A percentile compares a stretch with the other conserved stretches of the same genome.
These are phyloP conservation scores for Capsella rubella DNA, from an alignment of 441 rosid genomes.

Conservation along the genomic window DNA sequence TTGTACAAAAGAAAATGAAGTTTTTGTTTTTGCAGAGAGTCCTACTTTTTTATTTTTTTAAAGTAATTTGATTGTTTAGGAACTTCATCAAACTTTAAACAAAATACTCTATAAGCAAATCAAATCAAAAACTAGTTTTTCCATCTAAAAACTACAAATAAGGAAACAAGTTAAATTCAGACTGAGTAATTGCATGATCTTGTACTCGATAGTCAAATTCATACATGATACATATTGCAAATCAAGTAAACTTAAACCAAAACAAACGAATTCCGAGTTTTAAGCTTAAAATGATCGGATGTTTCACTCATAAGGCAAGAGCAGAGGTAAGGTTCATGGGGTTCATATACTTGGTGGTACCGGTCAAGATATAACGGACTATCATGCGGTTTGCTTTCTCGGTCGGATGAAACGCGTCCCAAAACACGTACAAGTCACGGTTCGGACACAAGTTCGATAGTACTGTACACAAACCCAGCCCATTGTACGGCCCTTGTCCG, in stretches of 20 bases:
- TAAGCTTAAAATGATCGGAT: not conserved
- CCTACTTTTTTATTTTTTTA: no score
- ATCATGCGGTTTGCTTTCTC: constrained; percentile 62
- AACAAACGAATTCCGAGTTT: not conserved
- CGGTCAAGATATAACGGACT: constrained; percentile 51
- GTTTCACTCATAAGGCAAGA: constrained; percentile 32
- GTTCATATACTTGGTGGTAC: constrained; percentile 53
- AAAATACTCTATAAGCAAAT: not conserved
- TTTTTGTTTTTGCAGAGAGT: no score
- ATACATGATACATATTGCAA: constrained; percentile 5
- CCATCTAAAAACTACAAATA: not conserved
- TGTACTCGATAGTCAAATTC: constrained; percentile 1
- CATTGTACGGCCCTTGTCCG: constrained; percentile 71
- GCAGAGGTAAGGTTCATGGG: constrained; percentile 72
- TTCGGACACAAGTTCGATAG: constrained; percentile 57
- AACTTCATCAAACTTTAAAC: no score
- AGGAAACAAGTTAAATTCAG: not conserved
- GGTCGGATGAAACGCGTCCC: constrained; percentile 70
- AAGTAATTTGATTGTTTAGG: no score
- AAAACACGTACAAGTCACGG: constrained; percentile 56
- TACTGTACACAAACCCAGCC: constrained; percentile 60
- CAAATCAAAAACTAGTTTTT: not conserved
- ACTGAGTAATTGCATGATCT: constrained; percentile 20
- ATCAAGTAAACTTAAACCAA: not conserved
- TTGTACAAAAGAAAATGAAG: no score